Conservation (phyloP, 2,329 filamentous ascomycete genomes). For the Parascedosporium putredinis region DNA sequence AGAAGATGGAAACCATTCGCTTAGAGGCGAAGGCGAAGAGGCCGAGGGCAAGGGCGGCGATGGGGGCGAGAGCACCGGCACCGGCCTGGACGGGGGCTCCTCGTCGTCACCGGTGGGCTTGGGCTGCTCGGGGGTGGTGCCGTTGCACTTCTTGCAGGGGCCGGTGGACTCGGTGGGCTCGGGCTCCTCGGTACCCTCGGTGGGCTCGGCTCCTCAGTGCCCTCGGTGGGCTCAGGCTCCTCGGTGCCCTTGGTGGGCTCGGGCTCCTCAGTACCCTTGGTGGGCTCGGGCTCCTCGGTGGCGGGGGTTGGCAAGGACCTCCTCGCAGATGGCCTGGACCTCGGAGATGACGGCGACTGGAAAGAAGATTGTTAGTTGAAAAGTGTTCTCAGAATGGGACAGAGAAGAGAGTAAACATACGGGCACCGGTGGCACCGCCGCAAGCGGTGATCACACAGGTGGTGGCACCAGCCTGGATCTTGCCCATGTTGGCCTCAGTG, state of each 20-base stretch:
- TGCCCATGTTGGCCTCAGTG: background rate
- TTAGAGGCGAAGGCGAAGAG: slow-evolving; percentile 3
- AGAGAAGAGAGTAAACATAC: background rate
- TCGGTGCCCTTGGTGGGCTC: background rate
- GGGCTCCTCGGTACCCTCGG: background rate
- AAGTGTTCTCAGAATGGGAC: background rate
- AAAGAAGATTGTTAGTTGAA: background rate
- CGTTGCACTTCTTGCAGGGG: background rate
- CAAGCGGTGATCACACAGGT: background rate
- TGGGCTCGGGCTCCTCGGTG: background rate
- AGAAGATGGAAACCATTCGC: background rate
- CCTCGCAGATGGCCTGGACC: slow-evolving; percentile 1
- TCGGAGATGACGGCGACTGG: background rate
- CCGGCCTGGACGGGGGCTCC: background rate
- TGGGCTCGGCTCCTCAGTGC: background rate
- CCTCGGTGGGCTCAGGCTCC: background rate
- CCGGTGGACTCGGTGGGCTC: background rate
- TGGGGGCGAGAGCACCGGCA: slow-evolving; percentile 1
- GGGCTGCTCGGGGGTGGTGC: background rate
- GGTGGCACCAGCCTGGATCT: slow-evolving; percentile 1
- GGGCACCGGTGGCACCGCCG: background rate
- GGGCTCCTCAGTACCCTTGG: background rate
- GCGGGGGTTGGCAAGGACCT: background rate
- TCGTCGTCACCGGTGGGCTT: background rate
- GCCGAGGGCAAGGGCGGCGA: background rate